Conservation (phyloP, 306 rosid genomes). For the Cicer arietinum region DNA sequence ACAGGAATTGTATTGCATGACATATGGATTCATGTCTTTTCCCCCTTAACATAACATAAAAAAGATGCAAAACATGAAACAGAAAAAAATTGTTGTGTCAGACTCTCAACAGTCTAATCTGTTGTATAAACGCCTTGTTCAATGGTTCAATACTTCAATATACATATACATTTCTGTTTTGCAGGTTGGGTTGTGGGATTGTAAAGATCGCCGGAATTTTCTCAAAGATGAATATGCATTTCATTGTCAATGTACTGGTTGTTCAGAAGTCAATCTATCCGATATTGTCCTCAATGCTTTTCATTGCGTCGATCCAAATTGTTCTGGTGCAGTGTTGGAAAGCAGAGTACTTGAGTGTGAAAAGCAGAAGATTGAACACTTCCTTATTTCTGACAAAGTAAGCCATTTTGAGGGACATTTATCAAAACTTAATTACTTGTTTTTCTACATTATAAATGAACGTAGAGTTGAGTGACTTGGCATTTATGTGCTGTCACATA, state of each 20-base stretch:
- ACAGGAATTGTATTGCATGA: constrained; percentile 25
- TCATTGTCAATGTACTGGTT: constrained; percentile 74
- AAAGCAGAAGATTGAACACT: constrained; percentile 55
- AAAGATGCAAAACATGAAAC: constrained; percentile 8
- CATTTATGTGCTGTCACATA: constrained; percentile 28
- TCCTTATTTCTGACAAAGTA: constrained; percentile 30
- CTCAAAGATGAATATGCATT: constrained; percentile 77
- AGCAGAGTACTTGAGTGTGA: constrained; percentile 60
- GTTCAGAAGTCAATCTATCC: constrained; percentile 67
- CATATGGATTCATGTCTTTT: constrained; percentile 15
- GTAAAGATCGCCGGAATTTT: constrained; percentile 68
- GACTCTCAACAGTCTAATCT: constrained; percentile 17
- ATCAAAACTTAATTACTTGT: constrained; percentile 45
- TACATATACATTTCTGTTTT: constrained; percentile 32
- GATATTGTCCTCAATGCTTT: constrained; percentile 74
- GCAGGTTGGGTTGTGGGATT: constrained; percentile 92
- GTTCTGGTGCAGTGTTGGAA: constrained; percentile 78
- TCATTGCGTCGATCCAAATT: constrained; percentile 63
- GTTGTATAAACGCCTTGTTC: constrained; percentile 30
- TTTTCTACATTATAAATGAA: constrained; percentile 36
- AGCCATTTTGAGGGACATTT: constrained; percentile 45
- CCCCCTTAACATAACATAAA: constrained; percentile 1
- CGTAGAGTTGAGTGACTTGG: neutral
- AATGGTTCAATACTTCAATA: constrained; percentile 29
- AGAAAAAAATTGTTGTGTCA: neutral